Evolutionary conservation across 176 grass and related monocot species (phyloP), one percentile per base, ranked within the genome.

Genomic region (Musa troglodytarum): DNA sequence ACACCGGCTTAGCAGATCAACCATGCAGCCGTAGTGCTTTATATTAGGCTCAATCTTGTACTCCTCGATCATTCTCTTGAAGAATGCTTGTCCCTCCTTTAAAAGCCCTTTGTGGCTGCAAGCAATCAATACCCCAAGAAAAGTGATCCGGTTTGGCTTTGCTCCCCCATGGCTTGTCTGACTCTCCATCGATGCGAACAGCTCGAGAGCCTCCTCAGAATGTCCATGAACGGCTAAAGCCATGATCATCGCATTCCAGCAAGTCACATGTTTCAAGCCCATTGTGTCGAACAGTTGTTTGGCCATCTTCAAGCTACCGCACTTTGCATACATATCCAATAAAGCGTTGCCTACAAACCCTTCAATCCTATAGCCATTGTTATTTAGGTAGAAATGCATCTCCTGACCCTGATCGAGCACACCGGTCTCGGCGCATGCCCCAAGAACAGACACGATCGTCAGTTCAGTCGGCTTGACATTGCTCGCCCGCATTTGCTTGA

Each of bases 301-400:
- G 9, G 89, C 93, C 2, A 85, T 74, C 52, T 83, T 57, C 19
- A 96, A 73, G 53, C 43, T 73, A 17, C 87, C 87, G 23, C 87
- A 92, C 74, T 96, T 96, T 11, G 85, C 82, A 52, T 96, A 92
- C 89, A 96, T 92, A 76, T 96, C 85, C 1, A 96, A 65, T 50
- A 96, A 72, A 7, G 81, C 83, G 11, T 84, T 96, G 10, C 85
- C 85, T 26, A 88, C 73, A 70, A 86, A 96, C 0, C 92, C 87
- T 86, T 96, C 83, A 74, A 81, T 81, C 24, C 57, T n/a, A 66
- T 86, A 79, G 22, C 73, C 82, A 74, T 84, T 83, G 63, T 65
- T 82, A 1, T 49, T 57, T n/a, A 96, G 61, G 77, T 86, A 86
- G 34, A 20, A 71, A 58, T 96, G 92, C 58, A 92, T 61, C 75